Base-by-base conservation (phyloP, 2,329 filamentous ascomycete species). In the Sclerotinia sclerotiorum region DNA sequence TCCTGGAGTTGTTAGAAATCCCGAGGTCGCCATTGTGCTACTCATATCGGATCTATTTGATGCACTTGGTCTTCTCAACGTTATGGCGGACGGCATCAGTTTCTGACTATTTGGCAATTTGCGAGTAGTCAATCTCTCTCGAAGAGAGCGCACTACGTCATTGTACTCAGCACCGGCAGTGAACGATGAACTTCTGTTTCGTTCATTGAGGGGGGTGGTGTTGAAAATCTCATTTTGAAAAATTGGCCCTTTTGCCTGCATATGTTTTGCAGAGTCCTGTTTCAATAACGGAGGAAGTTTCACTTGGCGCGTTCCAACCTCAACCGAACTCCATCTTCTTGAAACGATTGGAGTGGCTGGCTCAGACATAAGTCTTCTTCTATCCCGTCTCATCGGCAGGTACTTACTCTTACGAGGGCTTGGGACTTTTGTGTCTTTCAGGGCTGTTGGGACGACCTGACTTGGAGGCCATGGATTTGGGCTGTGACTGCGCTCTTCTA, bases 301-400 rank as follows among this genome's bases (percentile, higher is more conserved):
- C 15, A 48, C 24, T n/a, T 61, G 29, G 55, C 70, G 67, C 17
- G 72, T 65, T 21, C 69, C 70, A 51, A 74, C 65, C 64, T 74
- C 72, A 21, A 75, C 70, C 15, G 73, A 76, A 44, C 73, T 75
- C 74, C 73, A 76, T 52, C 73, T 70, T 67, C 74, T 70, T 2
- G 67, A 63, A 4, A 71, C 27, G 39, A 69, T n/a, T 21, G 69
- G 65, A 27, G 54, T 60, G 19, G 56, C 49, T 27, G 68, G 61
- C 5, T 44, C 49, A 27, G 68, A 62, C 56, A 54, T 69, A 15
- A 69, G 46, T 11, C 29, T 55, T 24, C 29, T 24, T 29, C n/a
- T 65, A 42, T 35, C 42, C 13, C 42, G 29, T n/a, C 55, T 35
- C 17, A 51, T 46, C 19, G 5, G n/a, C 4, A 27, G 27, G 46